Evolutionary conservation across 2,329 filamentous ascomycete species (phyloP), one percentile per base, ranked within the genome.

Genomic region (Sordariomycetes sp.): DNA sequence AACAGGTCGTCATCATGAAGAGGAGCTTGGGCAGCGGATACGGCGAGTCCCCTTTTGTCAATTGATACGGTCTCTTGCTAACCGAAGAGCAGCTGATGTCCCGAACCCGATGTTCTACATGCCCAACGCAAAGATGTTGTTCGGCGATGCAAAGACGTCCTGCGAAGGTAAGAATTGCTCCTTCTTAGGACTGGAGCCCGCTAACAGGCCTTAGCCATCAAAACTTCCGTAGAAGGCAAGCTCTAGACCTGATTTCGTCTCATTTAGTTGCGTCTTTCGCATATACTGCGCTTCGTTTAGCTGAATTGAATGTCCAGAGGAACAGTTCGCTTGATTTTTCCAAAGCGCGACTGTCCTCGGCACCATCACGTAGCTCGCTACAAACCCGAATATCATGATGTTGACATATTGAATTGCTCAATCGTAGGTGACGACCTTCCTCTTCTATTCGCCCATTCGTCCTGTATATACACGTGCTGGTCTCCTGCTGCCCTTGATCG

Each of bases 91-190:
- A 83, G 82, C 87, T 15, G 86, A 94, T 59, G 85, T 94, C 8
- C 83, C 82, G 9, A 94, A 94, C 52, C 86, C 87, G 1, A 88
- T 94, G 85, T 92, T 93, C 58, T 92, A 80, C 59, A 90, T 88
- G 82, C 81, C 83, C 4, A 82, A 82, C 33, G 87, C 86, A 3
- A 84, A 82, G 62, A 94, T 94, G 87, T 57, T 94, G 38, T 94
- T 94, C 59, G 86, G 87, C 18, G 87, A 94, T 61, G 87, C 87
- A 15, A 90, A 86, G 63, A 72, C 75, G 39, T 83, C 80, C 39
- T 90, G 84, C 51, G 85, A 92, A 64, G 83, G 79, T 82, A 49
- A 54, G 74, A 9, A 35, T 17, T 7, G 5, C 7, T 29, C n/a
- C n/a, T 19, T 4, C 4, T 17, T 11, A 8, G 12, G 5, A 2